Base-by-base conservation (phyloP, 495 filamentous ascomycete genomes). In the Hypoxylon fragiforme region DNA sequence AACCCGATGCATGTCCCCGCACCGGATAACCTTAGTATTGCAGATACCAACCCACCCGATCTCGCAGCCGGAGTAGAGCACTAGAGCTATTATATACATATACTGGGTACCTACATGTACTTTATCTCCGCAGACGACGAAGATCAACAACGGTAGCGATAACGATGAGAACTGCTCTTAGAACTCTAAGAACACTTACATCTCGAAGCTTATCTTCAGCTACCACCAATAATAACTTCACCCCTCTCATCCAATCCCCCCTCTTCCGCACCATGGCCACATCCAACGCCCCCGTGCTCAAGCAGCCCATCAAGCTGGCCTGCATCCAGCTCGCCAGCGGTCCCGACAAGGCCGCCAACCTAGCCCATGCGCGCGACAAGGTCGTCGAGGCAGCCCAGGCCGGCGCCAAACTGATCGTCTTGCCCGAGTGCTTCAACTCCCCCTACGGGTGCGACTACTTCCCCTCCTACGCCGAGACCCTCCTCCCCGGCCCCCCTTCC, bases 361-460 rank as follows among this genome's bases (percentile, higher is more conserved):
- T 99, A 53, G 61, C 77, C 9, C 85, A 87, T 63, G 92, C 94
- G 28, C 86, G 86, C 19, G 74, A 77, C 31, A 90, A 91, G 59
- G 91, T 99, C 44, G 81, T 90, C 45, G 88, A 91, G 67, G 95
- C 94, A 3, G 82, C 89, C 21, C 64, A 73, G 26, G 75, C 73
- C 2, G 92, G 91, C 52, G 92, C 94, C 36, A 78, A 85, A 57
- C 81, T 91, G 51, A 77, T 90, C 48, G 87, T 85, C 24, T 71
- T 85, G 14, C 83, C 83, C 19, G 92, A 97, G 75, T 97, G 92
- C 80, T 97, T 97, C 84, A 97, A 97, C 79, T 91, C 87, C 9
- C 92, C 92, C n/a, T 96, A 96, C 74, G 92, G 92, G 57, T 89
- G 84, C 50, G 81, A 90, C 62, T 89, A 85, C 78, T 97, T 98